Base-by-base conservation (phyloP, 305 asterid genomes). In the Striga hermonthica region DNA sequence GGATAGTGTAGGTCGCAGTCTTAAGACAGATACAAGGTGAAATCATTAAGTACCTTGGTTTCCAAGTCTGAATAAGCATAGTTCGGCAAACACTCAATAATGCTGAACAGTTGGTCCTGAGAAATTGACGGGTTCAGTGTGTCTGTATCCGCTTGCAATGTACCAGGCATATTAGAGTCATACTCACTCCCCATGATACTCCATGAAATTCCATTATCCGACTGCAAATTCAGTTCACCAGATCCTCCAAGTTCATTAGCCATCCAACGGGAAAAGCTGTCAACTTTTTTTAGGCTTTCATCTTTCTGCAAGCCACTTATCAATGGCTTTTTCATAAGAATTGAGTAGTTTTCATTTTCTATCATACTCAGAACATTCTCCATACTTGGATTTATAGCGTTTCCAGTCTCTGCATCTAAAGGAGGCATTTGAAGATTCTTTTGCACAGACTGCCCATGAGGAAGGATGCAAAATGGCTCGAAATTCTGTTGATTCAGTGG, bases 251-350 rank as follows among this genome's bases (percentile, higher is more conserved):
- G 58, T 65, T 75, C 80, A 62, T 37, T 62, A 55, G 71, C 74
- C 73, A 75, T 68, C 76, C 76, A 75, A 43, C 68, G 67, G 40
- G 68, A 63, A 59, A 71, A 63, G 72, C 71, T 71, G 57, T 67
- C 74, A 39, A 72, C 55, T 71, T 75, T 67, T 40, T 71, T 71
- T 38, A 71, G 16, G 85, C 95, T 70, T 72, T 84, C 96, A 54
- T 79, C 91, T 40, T 74, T 63, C 73, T 81, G 79, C 77, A 87
- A 70, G 60, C 89, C 84, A 80, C 77, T 77, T 62, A 90, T 59
- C 62, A 76, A 84, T 28, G 95, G 83, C 73, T 81, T 95, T 61
- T 85, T 90, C 62, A 75, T 40, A 41, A 78, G 73, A 70, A 71
- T 72, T 60, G 85, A 75, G 68, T 76, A 66, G 57, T 65, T 84